Base-by-base conservation (phyloP, 73 alveolate species). In the Paramecium primaurelia region DNA sequence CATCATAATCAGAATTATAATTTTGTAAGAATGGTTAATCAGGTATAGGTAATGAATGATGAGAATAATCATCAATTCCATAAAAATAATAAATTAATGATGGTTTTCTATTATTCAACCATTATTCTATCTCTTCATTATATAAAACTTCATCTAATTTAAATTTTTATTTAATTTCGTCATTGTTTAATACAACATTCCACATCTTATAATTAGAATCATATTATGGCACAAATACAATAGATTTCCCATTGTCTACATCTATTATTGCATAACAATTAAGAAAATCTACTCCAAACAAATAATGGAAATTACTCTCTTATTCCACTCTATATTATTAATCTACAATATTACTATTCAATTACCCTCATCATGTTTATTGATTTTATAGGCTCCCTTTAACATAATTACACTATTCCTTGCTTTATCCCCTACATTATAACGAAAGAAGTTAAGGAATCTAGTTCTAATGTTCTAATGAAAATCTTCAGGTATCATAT, bases 41-140 rank as follows among this genome's bases (percentile, higher is more conserved):
- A 28, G 98, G 97, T 28, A 95, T 73, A 12, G 94, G 92, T n/a
- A 95, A 92, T 25, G 85, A 64, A 22, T 44, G 58, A 12, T 96
- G 97, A 14, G 99, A 96, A 86, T 96, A 98, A 28, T 96, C 54
- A 86, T 97, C 97, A 32, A 95, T 92, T 32, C 99, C 99, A 71
- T 77, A 51, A 83, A 94, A 95, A 26, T 96, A 94, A 88, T 95
- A 97, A 71, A 97, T 90, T 92, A 88, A 92, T 45, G 92, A 91
- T 34, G 99, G 99, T 14, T 92, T 89, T 49, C 85, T 44, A 44
- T 92, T 94, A 9, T 80, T 69, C 20, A 95, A 88, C 85, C 92
- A 97, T 6, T 44, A 69, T 71, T 94, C 97, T 32, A 96, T 32
- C 45, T 96, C 97, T 16, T 88, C 97, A 59, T 91, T 87, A 77